Evolutionary conservation across 1,284 basidiomycete genomes (phyloP).

Genomic region (Kalmanozyma brasiliensis): DNA sequence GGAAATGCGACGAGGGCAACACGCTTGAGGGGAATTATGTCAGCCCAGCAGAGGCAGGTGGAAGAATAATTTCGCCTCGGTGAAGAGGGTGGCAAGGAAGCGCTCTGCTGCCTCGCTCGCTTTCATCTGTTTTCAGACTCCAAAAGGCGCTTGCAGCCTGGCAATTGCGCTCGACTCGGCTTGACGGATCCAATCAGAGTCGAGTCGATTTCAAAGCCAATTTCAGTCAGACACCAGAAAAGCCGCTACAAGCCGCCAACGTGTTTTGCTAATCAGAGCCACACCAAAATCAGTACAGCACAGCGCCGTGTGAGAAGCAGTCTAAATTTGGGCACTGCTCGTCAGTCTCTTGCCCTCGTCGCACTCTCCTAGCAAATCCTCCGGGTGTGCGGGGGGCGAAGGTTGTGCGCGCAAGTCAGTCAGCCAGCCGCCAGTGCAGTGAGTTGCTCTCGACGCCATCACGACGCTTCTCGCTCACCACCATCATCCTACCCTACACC

Average conservation of each 20-base stretch:
- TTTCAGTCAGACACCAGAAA: conserved; percentile 13
- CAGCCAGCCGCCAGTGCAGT: neutral
- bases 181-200: conserved; percentile 22
- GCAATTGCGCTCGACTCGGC: too few species aligned
- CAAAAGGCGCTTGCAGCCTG: too few species aligned
- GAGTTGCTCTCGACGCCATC: conserved; percentile 3
- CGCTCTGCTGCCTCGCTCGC: too few species aligned
- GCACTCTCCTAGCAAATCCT: too few species aligned
- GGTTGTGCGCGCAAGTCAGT: conserved; percentile 8
- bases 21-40: conserved; percentile 13
- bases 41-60: conserved; percentile 19
- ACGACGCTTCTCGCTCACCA: neutral
- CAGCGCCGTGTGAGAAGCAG: neutral
- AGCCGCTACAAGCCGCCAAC: conserved; percentile 35
- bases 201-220: conserved; percentile 11
- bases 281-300: conserved; percentile 6
- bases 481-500: conserved; percentile 3
- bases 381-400: conserved; percentile 3
- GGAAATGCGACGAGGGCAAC: conserved; percentile 13
- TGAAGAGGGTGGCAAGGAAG: too few species aligned
- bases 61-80: conserved; percentile 9
- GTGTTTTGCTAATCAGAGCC: conserved; percentile 42
- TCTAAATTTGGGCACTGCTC: conserved; percentile 4
- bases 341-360: neutral
- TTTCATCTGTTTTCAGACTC: too few species aligned